A percentile compares a stretch with the other conserved stretches of the same genome.
Conservation (phyloP, 1,139 yeast genomes). For the Hyphopichia khmerensis region DNA sequence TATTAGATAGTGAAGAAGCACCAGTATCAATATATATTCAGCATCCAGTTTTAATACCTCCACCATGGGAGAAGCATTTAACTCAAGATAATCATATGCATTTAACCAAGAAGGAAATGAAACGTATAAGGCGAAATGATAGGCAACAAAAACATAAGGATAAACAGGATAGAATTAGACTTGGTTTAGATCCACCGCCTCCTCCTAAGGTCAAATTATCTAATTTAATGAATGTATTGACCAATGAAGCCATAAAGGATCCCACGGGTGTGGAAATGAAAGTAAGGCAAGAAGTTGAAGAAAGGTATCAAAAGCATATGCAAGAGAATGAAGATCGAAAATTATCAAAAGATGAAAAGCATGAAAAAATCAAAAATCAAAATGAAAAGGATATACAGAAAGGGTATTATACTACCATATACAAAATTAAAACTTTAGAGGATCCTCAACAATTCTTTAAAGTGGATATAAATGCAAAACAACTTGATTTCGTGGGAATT, state of each 20-base stretch:
- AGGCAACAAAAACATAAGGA: constrained; percentile 66
- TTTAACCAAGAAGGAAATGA: constrained; percentile 76
- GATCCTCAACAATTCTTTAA: constrained; percentile 73
- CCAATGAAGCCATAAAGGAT: constrained; percentile 84
- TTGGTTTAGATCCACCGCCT: constrained; percentile 87
- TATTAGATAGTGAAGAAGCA: constrained; percentile 39
- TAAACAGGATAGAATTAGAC: constrained; percentile 70
- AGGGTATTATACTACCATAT: constrained; percentile 63
- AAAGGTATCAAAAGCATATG: constrained; percentile 61
- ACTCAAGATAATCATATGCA: constrained; percentile 48
- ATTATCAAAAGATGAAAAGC: constrained; percentile 56
- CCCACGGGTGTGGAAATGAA: constrained; percentile 83
- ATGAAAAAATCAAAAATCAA: constrained; percentile 48
- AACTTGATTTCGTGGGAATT: constrained; percentile 64
- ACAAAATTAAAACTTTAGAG: constrained; percentile 49
- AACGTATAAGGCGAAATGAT: constrained; percentile 69
- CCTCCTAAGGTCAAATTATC: constrained; percentile 83
- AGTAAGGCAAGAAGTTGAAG: constrained; percentile 68
- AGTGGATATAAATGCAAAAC: constrained; percentile 77
- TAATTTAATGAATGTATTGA: constrained; percentile 80
- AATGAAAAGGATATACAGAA: constrained; percentile 39
- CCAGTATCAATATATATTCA: constrained; percentile 67
- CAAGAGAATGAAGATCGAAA: constrained; percentile 61
- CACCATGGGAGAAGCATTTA: constrained; percentile 53
- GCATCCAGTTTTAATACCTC: constrained; percentile 71